Evolutionary conservation across 208 protist species (phyloP).

Genomic region (Lotmaria passim): DNA sequence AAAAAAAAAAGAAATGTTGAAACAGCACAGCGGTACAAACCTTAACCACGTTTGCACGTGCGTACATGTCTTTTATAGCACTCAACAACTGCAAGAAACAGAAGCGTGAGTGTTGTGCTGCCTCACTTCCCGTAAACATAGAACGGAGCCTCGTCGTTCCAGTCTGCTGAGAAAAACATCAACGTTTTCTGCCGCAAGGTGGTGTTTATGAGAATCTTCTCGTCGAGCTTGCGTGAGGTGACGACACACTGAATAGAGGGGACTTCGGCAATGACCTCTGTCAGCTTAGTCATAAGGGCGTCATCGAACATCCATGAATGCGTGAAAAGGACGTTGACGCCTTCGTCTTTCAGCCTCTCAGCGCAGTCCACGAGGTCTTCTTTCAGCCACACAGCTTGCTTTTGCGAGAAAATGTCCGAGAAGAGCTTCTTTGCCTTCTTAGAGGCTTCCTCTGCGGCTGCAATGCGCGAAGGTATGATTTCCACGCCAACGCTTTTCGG

Average conservation of each 20-base stretch:
- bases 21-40: no score
- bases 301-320: conserved; percentile 90
- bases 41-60: no score
- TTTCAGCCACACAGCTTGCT: conserved; percentile 71
- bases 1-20: no score
- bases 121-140: conserved; percentile 59
- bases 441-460: conserved; percentile 52
- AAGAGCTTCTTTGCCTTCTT: conserved; percentile 55
- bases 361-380: conserved; percentile 71
- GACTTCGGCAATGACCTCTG: conserved; percentile 51
- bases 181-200: conserved; percentile 47
- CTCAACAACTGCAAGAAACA: no score
- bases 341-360: conserved; percentile 45
- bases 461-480: conserved; percentile 72
- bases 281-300: conserved; percentile 69
- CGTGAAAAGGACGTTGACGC: conserved; percentile 78
- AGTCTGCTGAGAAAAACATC: conserved; percentile 69
- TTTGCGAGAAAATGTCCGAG: conserved; percentile 55
- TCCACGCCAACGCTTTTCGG: conserved; percentile 76
- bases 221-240: conserved; percentile 75
- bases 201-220: conserved; percentile 38
- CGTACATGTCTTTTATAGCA: no score
- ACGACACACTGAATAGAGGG: conserved; percentile 76
- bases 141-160: conserved; percentile 83
- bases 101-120: background rate